Evolutionary conservation across 176 grass and related monocot genomes (phyloP), one percentile per base, ranked within the genome.

Genomic region (Ensete glaucum): DNA sequence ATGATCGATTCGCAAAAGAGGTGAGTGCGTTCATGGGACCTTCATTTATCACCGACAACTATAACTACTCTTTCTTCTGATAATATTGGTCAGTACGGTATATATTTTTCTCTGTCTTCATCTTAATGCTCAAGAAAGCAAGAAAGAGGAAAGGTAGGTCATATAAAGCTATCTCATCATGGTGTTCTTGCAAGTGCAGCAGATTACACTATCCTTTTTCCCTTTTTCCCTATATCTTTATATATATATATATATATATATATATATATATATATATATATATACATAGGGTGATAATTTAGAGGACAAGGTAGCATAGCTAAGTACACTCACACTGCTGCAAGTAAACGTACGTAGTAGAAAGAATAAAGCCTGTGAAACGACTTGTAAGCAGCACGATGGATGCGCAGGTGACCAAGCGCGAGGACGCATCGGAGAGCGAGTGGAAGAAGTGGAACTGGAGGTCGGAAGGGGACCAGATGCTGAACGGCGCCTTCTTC

Each of bases 371-470:
- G 34, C 34, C 4, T 43, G 34, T 43, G 34, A 43, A 43, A 43
- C 34, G 34, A 43, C 34, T 43, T 43, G 0, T 43, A 43, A 43
- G 34, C 34, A 43, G 26, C 1, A 16, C 5, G 5, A 13, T 1
- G 23, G n/a, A 14, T 27, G 1, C 15, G 25, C 16, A 75, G 73
- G 75, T 77, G 75, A 77, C 75, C 4, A 77, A 77, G 11, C 60
- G 75, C 1, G 75, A 77, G 75, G 75, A 77, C 1, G 34, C 75
- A n/a, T 0, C 60, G 8, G 59, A 77, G 75, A 19, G 75, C 21
- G 48, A 77, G 75, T 77, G 75, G 75, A 77, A 77, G 75, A 63
- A 77, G 56, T 77, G 75, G 75, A 77, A 77, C 21, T 77, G 75
- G 75, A 50, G 75, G 49, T 77, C 75, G 21, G 75, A 77, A 26